phyloP scores from a whole-genome alignment of 768 basidiomycete genomes.

The Auricularia heimuer region DNA sequence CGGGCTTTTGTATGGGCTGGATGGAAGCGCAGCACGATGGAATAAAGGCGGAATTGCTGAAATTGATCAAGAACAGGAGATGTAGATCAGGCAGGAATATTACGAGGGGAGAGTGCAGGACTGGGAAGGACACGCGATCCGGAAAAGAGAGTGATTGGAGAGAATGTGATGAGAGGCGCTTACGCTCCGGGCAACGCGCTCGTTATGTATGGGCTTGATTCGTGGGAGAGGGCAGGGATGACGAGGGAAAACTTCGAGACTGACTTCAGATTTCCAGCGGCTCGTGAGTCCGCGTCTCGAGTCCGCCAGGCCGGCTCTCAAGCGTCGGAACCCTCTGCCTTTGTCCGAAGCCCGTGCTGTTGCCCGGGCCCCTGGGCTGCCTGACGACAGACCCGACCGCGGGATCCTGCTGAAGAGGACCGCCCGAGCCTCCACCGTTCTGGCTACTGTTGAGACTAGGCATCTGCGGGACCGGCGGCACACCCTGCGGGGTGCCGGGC shows the following conservation, averaged over 20 bases:
- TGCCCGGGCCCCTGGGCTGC: constrained; percentile 78
- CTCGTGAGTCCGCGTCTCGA: constrained; percentile 80
- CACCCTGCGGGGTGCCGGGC: constrained; percentile 20
- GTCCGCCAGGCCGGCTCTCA: constrained; percentile 50
- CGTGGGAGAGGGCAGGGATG: neutral
- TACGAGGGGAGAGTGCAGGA: neutral
- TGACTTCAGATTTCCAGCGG: constrained; percentile 62
- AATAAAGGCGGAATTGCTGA: neutral
- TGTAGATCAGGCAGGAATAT: neutral
- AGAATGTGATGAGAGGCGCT: neutral
- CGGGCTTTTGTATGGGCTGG: no score
- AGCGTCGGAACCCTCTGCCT: constrained; percentile 33
- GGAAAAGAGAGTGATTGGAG: neutral
- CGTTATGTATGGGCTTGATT: neutral
- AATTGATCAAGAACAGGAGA: neutral
- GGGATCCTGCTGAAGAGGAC: constrained; percentile 20
- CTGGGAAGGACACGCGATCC: neutral
- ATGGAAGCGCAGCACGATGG: neutral
- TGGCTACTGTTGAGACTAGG: constrained; percentile 43
- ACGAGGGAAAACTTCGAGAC: neutral
- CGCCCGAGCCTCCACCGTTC: constrained; percentile 29
- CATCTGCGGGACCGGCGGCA: constrained; percentile 75
- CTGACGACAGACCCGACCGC: constrained; percentile 51
- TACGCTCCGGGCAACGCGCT: neutral
- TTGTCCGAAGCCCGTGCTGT: constrained; percentile 51